Evolutionary conservation across 1,139 yeast genomes (phyloP).

Genomic region (Saccharomyces hybrid): DNA sequence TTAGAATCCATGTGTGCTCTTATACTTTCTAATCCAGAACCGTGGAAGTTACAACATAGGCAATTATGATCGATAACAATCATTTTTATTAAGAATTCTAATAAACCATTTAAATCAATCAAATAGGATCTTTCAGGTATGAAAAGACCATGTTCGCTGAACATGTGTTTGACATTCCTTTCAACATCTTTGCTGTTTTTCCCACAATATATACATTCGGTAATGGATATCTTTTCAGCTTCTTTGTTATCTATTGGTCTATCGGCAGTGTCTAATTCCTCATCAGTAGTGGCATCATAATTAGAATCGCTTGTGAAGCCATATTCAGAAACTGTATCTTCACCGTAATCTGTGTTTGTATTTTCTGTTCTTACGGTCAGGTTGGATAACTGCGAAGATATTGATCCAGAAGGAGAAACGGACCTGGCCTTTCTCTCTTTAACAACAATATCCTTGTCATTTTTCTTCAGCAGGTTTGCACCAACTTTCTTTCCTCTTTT

Average conservation of each 20-base stretch:
- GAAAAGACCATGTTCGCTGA: constrained; percentile 68
- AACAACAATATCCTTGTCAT: background rate
- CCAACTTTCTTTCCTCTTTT: background rate
- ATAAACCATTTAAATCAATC: constrained; percentile 60
- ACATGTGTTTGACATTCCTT: constrained; percentile 71
- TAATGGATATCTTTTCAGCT: constrained; percentile 16
- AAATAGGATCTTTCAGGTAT: constrained; percentile 76
- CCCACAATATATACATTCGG: constrained; percentile 42
- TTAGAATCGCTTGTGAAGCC: constrained; percentile 40
- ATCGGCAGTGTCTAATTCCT: constrained; percentile 20
- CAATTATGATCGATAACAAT: constrained; percentile 84
- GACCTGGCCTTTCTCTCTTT: constrained; percentile 9
- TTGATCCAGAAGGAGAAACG: constrained; percentile 47
- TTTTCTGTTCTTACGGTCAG: constrained; percentile 41
- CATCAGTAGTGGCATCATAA: constrained; percentile 29
- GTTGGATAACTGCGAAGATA: constrained; percentile 52
- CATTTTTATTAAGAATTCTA: constrained; percentile 70
- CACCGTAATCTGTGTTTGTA: constrained; percentile 36
- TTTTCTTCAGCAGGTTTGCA: background rate
- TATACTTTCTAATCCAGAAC: constrained; percentile 74
- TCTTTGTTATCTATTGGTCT: constrained; percentile 25
- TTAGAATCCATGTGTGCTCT: constrained; percentile 85
- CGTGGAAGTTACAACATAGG: constrained; percentile 75
- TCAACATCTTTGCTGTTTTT: constrained; percentile 40
- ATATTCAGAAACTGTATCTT: constrained; percentile 47